These are phyloP conservation scores for Aspergillus uvarum DNA, from an alignment of 2,329 filamentous ascomycete genomes.

Conservation along the genomic window DNA sequence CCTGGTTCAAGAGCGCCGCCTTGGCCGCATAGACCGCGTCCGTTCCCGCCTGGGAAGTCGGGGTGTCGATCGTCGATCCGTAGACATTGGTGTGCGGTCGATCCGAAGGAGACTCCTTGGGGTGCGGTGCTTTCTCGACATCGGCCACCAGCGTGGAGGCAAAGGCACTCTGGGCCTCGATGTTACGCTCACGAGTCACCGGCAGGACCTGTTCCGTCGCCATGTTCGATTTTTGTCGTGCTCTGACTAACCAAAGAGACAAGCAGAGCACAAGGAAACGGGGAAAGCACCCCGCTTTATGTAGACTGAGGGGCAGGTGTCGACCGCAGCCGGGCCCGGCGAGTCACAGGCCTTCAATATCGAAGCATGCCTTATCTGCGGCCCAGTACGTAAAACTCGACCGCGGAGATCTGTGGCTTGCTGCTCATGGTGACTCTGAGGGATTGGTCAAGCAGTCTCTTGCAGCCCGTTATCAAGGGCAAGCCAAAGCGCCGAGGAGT, in stretches of 20 bases:
- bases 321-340: neutral
- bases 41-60: neutral
- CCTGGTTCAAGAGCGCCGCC: slow-evolving; percentile 18
- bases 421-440: neutral
- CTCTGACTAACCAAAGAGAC: too few relatives aligned
- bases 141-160: slow-evolving; percentile 5
- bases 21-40: slow-evolving; percentile 13
- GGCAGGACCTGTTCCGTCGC: neutral
- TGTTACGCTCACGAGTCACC: slow-evolving; percentile 1
- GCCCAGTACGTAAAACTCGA: neutral
- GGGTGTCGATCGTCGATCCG: slow-evolving; percentile 1
- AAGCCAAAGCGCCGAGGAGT: neutral
- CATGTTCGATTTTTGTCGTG: neutral
- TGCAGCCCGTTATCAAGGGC: neutral
- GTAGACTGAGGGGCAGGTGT: neutral
- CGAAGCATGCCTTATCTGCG: neutral
- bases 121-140: neutral
- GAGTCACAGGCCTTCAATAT: neutral
- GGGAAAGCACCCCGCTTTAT: neutral
- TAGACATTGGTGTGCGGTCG: slow-evolving; percentile 4
- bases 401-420: neutral
- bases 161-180: slow-evolving; percentile 8
- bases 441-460: neutral
- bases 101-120: neutral
- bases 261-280: too few relatives aligned